Evolutionary conservation across 352 stramenopile genomes (phyloP).

Genomic region (Globisporangium paddicum): DNA sequence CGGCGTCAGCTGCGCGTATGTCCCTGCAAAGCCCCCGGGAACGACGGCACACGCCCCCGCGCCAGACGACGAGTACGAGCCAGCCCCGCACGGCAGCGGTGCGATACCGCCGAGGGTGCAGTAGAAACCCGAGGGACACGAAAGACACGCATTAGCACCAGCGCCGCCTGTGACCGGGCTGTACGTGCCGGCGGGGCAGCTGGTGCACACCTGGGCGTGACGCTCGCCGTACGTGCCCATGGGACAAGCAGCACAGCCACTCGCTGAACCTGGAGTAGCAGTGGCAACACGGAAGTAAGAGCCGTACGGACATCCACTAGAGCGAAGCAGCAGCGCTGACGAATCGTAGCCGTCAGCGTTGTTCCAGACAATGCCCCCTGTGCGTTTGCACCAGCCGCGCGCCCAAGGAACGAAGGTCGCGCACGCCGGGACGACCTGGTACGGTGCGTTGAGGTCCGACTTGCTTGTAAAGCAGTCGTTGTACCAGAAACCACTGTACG

Average conservation of each 20-base stretch:
- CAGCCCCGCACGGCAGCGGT: constrained; percentile 25
- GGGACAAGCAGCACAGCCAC: constrained; percentile 28
- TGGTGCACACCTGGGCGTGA: constrained; percentile 23
- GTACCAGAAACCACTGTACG: constrained; percentile 58
- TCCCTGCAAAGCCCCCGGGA: constrained; percentile 34
- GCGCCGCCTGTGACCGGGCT: constrained; percentile 24
- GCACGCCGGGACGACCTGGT: constrained; percentile 37
- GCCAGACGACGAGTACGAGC: constrained; percentile 30
- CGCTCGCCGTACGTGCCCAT: constrained; percentile 33
- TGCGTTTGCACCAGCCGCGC: constrained; percentile 41
- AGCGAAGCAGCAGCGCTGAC: constrained; percentile 39
- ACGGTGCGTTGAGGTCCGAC: constrained; percentile 52
- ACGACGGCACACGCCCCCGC: constrained; percentile 29
- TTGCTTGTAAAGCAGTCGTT: constrained; percentile 33
- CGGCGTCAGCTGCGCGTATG: constrained; percentile 24
- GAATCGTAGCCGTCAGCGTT: constrained; percentile 43
- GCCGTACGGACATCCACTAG: constrained; percentile 31
- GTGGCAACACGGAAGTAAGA: constrained; percentile 8
- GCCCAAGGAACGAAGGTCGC: constrained; percentile 39
- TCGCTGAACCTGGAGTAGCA: constrained; percentile 9
- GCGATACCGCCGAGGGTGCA: constrained; percentile 20
- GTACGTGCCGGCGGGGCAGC: constrained; percentile 44
- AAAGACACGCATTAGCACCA: constrained; percentile 23
- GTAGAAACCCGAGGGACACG: constrained; percentile 39
- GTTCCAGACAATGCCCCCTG: constrained; percentile 47